These are phyloP conservation scores for Alternaria sp. DNA, from an alignment of 2,329 filamentous ascomycete genomes.

Conservation along the genomic window DNA sequence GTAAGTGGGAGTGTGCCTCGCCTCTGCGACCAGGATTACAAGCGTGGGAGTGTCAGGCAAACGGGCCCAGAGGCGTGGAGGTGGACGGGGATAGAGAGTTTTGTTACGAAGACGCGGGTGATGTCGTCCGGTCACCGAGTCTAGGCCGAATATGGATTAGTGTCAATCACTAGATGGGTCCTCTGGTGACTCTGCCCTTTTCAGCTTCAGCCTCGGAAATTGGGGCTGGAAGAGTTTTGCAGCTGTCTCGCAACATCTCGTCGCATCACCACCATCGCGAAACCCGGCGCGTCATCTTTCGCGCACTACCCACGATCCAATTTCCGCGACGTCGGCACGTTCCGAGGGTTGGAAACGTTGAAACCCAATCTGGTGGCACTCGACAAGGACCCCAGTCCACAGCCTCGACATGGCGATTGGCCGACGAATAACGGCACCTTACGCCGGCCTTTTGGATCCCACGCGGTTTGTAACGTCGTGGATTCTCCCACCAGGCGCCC, in stretches of 20 bases:
- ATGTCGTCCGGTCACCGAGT: not conserved
- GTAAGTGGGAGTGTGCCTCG: constrained; percentile 25
- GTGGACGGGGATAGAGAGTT: constrained; percentile 13
- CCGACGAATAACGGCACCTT: constrained; percentile 30
- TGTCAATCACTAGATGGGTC: not conserved
- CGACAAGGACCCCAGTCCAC: constrained; percentile 12
- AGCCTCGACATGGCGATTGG: constrained; percentile 38
- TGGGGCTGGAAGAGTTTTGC: constrained; percentile 14
- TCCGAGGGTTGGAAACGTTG: constrained; percentile 3
- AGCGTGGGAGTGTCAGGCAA: constrained; percentile 33
- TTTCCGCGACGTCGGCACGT: constrained; percentile 7
- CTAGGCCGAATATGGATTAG: constrained; percentile 3
- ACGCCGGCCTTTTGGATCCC: constrained; percentile 53
- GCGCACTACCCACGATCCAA: not conserved
- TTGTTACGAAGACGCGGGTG: constrained; percentile 13
- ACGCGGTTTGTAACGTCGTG: constrained; percentile 80
- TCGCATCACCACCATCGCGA: constrained; percentile 18
- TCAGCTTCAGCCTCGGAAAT: constrained; percentile 27
- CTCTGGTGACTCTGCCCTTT: constrained; percentile 12
- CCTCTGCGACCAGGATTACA: constrained; percentile 24
- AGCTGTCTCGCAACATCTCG: constrained; percentile 16
- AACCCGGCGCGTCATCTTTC: constrained; percentile 3
- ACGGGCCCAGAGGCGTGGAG: constrained; percentile 25
- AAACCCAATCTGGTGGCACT: constrained; percentile 2
- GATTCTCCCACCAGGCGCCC: constrained; percentile 71